These are phyloP conservation scores for Hydnum rufescens DNA, from an alignment of 768 basidiomycete species.

Conservation along the genomic window DNA sequence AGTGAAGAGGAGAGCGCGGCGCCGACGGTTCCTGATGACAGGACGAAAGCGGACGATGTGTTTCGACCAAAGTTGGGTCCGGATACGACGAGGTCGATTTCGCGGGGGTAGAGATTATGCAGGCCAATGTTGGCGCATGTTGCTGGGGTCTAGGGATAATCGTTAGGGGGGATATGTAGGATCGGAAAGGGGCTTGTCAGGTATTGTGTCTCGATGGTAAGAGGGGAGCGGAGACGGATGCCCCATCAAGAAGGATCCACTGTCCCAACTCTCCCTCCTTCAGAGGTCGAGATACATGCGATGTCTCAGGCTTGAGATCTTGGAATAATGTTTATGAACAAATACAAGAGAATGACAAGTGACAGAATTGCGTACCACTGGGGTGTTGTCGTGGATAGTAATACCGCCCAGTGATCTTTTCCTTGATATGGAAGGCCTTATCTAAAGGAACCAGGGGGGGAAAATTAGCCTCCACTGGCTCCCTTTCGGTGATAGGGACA, in stretches of 20 bases:
- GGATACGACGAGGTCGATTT: constrained; percentile 82
- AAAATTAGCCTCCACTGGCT: too few relatives aligned
- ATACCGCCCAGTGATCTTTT: constrained; percentile 46
- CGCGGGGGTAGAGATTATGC: constrained; percentile 66
- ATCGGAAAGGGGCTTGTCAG: too few relatives aligned
- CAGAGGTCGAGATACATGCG: constrained; percentile 39
- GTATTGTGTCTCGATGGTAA: too few relatives aligned
- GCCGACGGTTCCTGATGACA: constrained; percentile 86
- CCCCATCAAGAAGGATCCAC: constrained; percentile 82
- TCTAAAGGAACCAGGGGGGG: constrained; percentile 24
- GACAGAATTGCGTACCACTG: constrained; percentile 12
- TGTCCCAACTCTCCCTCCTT: constrained; percentile 63
- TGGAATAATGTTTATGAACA: neutral
- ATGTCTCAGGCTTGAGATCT: constrained; percentile 54
- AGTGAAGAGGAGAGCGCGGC: constrained; percentile 70
- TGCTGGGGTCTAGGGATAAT: constrained; percentile 75
- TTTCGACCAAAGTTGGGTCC: constrained; percentile 78
- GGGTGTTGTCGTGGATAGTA: constrained; percentile 50
- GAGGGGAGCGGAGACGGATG: too few relatives aligned
- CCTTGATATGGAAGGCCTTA: constrained; percentile 63
- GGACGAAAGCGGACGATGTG: constrained; percentile 69
- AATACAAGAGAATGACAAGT: neutral
- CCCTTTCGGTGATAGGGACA: neutral
- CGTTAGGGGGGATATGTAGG: too few relatives aligned
- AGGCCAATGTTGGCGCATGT: constrained; percentile 82